Base-by-base conservation (phyloP, 345 rosid species). In the Citrus sp. region DNA sequence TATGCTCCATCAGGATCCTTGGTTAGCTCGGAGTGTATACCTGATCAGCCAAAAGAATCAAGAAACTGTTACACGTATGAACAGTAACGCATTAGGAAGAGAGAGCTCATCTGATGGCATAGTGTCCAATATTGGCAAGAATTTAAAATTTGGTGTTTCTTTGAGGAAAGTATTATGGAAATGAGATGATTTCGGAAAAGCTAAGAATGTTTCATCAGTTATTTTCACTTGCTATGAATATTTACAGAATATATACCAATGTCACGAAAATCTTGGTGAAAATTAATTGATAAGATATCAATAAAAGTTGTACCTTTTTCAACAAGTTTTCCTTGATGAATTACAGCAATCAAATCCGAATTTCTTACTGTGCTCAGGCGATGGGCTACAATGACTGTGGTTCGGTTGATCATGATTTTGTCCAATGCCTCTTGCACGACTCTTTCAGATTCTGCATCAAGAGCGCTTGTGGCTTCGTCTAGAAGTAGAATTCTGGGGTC, bases 1-100 rank as follows among this genome's bases (percentile, higher is more conserved):
- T 92, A 92, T n/a, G 93, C 94, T 84, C 98, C 98, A 16, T 92
- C 87, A 0, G 91, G 84, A 82, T 91, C 88, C 83, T 38, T 78
- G 72, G 87, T 78, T n/a, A 94, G 74, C 76, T 89, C 91, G 0
- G 84, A 77, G 79, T 94, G 94, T 7, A 91, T 65, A 46, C 98
- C 97, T 90, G 81, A 19, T 73, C 73, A 73, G 59, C 49, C 5
- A 37, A 65, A 66, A 6, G 18, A 55, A 74, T 37, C 40, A 60
- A 9, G 49, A 64, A 28, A 70, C 61, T 63, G 59, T 27, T 28
- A 49, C 7, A n/a, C 10, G 10, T 22, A 21, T 6, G 18, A 27
- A 12, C 1, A 21, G 42, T 5, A 63, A 46, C 28, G 27, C 63
- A 75, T 62, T 10, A 14, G 13, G 2, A 4, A 62, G 35, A 28